Conservation (phyloP, 495 filamentous ascomycete species). For the Aspergillus nidulans region DNA sequence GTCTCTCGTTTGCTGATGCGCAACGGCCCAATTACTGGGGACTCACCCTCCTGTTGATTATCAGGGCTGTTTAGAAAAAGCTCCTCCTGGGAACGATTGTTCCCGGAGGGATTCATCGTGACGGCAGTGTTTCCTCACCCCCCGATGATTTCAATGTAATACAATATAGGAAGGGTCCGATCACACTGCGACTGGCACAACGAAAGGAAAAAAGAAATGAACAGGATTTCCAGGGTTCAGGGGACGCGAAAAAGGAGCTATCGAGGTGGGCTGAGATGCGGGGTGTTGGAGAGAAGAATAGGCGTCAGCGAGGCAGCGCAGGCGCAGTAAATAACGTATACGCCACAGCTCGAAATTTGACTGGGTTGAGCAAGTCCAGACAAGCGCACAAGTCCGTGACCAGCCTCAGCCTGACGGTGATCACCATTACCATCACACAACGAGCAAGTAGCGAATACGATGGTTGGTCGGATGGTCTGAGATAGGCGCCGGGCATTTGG, state of each 20-base stretch:
- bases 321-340: background rate
- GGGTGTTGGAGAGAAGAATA: conserved; percentile 3
- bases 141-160: background rate
- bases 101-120: conserved; percentile 39
- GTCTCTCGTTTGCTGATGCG: conserved; percentile 72
- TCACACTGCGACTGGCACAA: background rate
- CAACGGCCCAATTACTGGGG: conserved; percentile 76
- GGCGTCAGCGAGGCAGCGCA: background rate
- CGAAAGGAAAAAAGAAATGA: background rate
- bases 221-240: background rate
- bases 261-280: conserved; percentile 8
- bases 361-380: background rate
- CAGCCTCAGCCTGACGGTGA: conserved; percentile 1
- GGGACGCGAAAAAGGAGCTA: background rate
- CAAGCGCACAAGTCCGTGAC: background rate
- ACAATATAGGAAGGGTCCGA: background rate
- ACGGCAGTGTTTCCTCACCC: background rate
- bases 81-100: conserved; percentile 62
- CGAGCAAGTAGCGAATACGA: conserved; percentile 20
- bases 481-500: conserved; percentile 19
- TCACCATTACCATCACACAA: conserved; percentile 7
- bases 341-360: background rate
- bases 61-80: conserved; percentile 61
- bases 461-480: conserved; percentile 13
- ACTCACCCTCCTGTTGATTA: conserved; percentile 50